These are phyloP conservation scores for Pogostemon cablin DNA, from an alignment of 257 asterid species.

Conservation along the genomic window DNA sequence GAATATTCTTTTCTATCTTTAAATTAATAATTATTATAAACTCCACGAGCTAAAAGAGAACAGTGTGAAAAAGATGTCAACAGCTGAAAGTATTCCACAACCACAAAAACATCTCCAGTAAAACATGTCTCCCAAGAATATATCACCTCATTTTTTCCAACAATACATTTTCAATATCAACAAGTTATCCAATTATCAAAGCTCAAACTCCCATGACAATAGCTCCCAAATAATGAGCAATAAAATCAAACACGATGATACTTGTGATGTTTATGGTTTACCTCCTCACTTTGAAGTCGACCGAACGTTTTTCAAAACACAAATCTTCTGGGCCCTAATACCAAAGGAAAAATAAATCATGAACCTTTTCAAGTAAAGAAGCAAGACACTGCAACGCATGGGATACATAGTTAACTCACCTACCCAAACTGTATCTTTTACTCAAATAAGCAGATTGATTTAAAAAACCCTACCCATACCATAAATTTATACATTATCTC, in stretches of 20 bases:
- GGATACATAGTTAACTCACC: slow-evolving; percentile 3
- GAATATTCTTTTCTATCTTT: neutral
- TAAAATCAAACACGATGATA: slow-evolving; percentile 10
- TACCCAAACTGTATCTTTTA: neutral
- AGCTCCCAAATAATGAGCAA: neutral
- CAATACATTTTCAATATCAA: neutral
- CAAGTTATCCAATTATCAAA: neutral
- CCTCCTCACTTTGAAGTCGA: slow-evolving; percentile 97
- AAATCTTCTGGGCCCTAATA: slow-evolving; percentile 89
- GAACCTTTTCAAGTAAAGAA: slow-evolving; percentile 29
- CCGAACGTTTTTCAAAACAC: slow-evolving; percentile 84
- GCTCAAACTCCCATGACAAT: neutral
- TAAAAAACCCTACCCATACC: slow-evolving; percentile 8
- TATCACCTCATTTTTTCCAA: too few relatives aligned
- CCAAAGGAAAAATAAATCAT: slow-evolving; percentile 30
- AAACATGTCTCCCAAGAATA: neutral
- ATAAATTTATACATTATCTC: slow-evolving; percentile 17
- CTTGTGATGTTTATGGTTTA: slow-evolving; percentile 38
- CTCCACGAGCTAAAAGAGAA: neutral
- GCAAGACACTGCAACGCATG: slow-evolving; percentile 18
- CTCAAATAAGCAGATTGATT: slow-evolving; percentile 5
- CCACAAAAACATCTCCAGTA: neutral
- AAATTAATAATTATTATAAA: neutral
- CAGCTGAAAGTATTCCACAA: neutral
- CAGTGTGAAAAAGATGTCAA: neutral